phyloP scores from a whole-genome alignment of 148 eudicot genomes.

The Rheum nobile region DNA sequence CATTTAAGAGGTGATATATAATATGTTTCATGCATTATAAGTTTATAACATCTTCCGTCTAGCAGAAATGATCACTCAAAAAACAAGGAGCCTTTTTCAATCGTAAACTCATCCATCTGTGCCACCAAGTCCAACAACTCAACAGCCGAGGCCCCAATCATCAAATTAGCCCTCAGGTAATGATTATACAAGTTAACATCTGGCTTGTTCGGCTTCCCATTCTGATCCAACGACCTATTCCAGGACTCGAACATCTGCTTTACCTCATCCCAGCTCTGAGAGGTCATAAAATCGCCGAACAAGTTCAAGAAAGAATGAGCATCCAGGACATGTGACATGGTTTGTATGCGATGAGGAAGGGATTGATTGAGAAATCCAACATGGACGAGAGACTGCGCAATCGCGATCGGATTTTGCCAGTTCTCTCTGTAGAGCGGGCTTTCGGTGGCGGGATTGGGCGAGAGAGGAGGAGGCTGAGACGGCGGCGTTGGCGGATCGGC shows the following conservation, averaged over 20 bases:
- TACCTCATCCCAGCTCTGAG: constrained; percentile 45
- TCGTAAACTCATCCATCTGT: constrained; percentile 39
- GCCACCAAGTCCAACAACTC: constrained; percentile 49
- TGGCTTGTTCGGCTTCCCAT: constrained; percentile 72
- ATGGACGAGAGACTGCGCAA: constrained; percentile 20
- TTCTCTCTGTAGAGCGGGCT: constrained; percentile 55
- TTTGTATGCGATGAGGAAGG: constrained; percentile 8
- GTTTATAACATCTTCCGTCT: too few species aligned
- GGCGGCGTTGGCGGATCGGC: constrained; percentile 31
- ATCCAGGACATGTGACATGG: constrained; percentile 30
- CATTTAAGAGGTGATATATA: too few species aligned
- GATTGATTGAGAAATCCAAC: constrained; percentile 11
- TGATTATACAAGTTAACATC: constrained; percentile 59
- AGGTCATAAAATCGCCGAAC: constrained; percentile 55
- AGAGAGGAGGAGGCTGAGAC: constrained; percentile 26
- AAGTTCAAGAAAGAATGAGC: constrained; percentile 20
- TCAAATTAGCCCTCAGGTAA: constrained; percentile 56
- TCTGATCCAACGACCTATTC: constrained; percentile 36
- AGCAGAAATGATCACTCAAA: too few species aligned
- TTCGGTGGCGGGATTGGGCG: constrained; percentile 61
- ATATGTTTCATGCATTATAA: too few species aligned
- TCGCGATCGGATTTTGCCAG: constrained; percentile 44
- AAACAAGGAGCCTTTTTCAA: too few species aligned
- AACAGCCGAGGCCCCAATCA: constrained; percentile 40
- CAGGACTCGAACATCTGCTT: constrained; percentile 58